Evolutionary conservation across 108 stramenopile species (phyloP), one percentile per base, ranked within the genome.

Genomic region (Cyclotella atomus): DNA sequence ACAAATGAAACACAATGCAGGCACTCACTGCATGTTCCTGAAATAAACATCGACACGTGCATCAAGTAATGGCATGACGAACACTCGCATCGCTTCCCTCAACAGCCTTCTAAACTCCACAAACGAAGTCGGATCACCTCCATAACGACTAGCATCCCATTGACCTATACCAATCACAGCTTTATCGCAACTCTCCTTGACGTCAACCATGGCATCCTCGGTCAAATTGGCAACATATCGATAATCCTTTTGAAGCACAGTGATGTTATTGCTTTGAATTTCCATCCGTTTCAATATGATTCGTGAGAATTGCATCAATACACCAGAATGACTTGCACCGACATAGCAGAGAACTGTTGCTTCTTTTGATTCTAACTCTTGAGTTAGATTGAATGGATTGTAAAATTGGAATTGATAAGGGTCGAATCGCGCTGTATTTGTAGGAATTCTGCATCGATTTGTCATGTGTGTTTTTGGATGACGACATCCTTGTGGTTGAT

Each of bases 81-180:
- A 54, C 9, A 24, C n/a, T 1, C n/a, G 21, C 3, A 69, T 38
- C 38, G 53, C 36, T n/a, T n/a, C 6, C 0, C 3, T 16, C 20
- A 69, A 19, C 4, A 36, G 2, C n/a, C 8, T 23, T 25, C 56
- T 25, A 56, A 41, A 69, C 3, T 35, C 34, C 4, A n/a, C 1
- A 15, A 69, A 55, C 0, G 32, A 3, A 35, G 68, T 69, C 23
- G 63, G 63, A 3, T 10, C 3, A 2, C 59, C 63, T 65, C 15
- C 21, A 35, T 15, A 0, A 55, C 54, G 38, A 45, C 36, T 45
- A n/a, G 14, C 34, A 70, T 70, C 70, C 70, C 70, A 70, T n/a
- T 70, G 70, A 4, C 56, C 55, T 24, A 46, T 43, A 6, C 56
- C 70, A 20, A 70, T 30, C 0, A 70, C 44, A 17, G 59, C 70